Evolutionary conservation across 2,329 filamentous ascomycete species (phyloP).

Genomic region (Colletotrichum sp.): DNA sequence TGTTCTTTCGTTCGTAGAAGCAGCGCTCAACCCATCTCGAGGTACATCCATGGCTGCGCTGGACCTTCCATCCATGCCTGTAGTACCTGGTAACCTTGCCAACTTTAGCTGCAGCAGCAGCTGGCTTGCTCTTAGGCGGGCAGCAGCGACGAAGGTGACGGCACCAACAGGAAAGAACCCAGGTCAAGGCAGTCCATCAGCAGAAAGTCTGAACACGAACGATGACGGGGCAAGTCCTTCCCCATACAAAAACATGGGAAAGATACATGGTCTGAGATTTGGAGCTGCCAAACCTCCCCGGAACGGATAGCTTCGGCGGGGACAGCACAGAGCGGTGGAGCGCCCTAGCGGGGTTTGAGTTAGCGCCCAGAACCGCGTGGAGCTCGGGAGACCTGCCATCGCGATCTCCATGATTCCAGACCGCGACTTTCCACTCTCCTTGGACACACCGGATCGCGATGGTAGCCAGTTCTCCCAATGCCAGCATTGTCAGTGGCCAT

Average conservation of each 20-base stretch:
- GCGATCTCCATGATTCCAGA: constrained; percentile 16
- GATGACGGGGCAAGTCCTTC: not conserved
- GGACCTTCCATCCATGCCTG: not conserved
- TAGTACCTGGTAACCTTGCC: not conserved
- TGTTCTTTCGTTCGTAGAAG: not conserved
- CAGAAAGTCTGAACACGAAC: not conserved
- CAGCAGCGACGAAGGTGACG: not conserved
- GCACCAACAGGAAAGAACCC: not conserved
- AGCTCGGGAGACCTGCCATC: not conserved
- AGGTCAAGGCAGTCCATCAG: not conserved
- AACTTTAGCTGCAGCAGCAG: not conserved
- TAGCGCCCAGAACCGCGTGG: not conserved
- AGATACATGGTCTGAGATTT: not conserved
- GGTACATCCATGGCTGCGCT: not conserved
- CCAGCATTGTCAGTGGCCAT: not conserved
- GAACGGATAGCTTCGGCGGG: constrained; percentile 18
- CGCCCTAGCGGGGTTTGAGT: not conserved
- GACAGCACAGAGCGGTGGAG: not conserved
- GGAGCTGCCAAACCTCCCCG: not conserved
- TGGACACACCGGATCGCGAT: not conserved
- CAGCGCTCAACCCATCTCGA: not conserved
- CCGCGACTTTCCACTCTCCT: not conserved
- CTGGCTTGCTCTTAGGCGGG: not conserved
- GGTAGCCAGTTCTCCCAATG: not conserved
- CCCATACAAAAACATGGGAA: not conserved